phyloP scores from a whole-genome alignment of 495 filamentous ascomycete species.

The Penicillium cataractarum region DNA sequence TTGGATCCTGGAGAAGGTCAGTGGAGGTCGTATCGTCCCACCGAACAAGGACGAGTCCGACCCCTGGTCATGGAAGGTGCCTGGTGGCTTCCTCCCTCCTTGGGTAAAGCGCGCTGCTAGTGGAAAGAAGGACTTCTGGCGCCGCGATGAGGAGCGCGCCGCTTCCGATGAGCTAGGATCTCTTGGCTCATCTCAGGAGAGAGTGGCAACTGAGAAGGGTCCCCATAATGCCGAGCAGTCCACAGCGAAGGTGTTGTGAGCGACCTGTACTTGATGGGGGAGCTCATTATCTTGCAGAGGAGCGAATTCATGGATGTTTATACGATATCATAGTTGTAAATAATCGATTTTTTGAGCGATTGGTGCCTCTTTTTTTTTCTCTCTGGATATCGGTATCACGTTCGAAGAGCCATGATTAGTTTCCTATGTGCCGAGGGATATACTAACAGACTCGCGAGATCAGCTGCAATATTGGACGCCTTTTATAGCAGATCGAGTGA shows the following conservation, averaged over 20 bases:
- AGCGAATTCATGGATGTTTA: neutral
- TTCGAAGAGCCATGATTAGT: neutral
- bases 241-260: conserved; percentile 1
- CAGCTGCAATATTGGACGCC: too few relatives aligned
- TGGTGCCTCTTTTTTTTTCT: neutral
- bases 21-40: conserved; percentile 70
- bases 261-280: neutral
- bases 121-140: conserved; percentile 75
- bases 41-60: conserved; percentile 73
- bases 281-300: neutral
- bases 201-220: conserved; percentile 21
- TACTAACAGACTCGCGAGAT: too few relatives aligned
- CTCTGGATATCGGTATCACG: neutral
- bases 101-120: conserved; percentile 63
- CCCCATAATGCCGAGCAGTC: neutral
- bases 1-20: conserved; percentile 65
- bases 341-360: neutral
- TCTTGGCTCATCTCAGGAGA: conserved; percentile 20
- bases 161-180: conserved; percentile 18
- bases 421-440: too few relatives aligned
- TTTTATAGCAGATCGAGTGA: too few relatives aligned
- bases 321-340: conserved; percentile 1
- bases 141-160: conserved; percentile 37
- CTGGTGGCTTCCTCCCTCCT: conserved; percentile 68
- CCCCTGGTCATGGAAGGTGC: conserved; percentile 69